Conservation (phyloP, 1,284 basidiomycete species). For the Cutaneotrichosporon mucoides region DNA sequence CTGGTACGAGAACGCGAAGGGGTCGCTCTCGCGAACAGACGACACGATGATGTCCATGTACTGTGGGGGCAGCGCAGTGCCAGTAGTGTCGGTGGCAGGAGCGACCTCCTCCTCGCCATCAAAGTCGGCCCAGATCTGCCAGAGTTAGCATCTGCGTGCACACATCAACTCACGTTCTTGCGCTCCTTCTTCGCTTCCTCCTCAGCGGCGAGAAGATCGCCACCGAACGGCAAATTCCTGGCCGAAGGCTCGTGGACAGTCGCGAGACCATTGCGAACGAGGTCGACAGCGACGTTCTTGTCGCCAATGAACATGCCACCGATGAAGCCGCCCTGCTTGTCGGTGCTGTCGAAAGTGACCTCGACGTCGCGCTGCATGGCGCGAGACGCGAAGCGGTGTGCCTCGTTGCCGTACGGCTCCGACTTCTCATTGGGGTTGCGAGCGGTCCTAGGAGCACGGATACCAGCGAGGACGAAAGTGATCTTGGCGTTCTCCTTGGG, state of each 20-base stretch:
- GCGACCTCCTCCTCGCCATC: constrained; percentile 61
- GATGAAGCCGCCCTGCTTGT: constrained; percentile 96
- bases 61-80: constrained; percentile 65
- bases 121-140: constrained; percentile 76
- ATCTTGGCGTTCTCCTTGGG: constrained; percentile 89
- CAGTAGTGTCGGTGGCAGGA: constrained; percentile 42
- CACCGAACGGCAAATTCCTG: constrained; percentile 70
- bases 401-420: constrained; percentile 83
- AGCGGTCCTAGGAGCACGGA: constrained; percentile 75
- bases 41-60: constrained; percentile 91
- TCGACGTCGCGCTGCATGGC: constrained; percentile 96
- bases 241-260: constrained; percentile 84
- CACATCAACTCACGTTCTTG: constrained; percentile 60
- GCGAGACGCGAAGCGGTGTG: constrained; percentile 71
- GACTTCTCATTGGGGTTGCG: constrained; percentile 77
- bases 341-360: constrained; percentile 79
- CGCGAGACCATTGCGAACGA: constrained; percentile 73
- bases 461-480: constrained; percentile 81
- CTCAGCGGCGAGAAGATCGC: constrained; percentile 79
- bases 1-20: constrained; percentile 88
- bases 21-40: constrained; percentile 71
- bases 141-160: not conserved
- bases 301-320: constrained; percentile 73
- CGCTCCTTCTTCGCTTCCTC: constrained; percentile 70
- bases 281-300: constrained; percentile 76